A percentile compares a stretch with the other conserved stretches of the same genome.
Evolutionary conservation across 352 stramenopile genomes (phyloP).

Genomic region (Pythium sukuiense): DNA sequence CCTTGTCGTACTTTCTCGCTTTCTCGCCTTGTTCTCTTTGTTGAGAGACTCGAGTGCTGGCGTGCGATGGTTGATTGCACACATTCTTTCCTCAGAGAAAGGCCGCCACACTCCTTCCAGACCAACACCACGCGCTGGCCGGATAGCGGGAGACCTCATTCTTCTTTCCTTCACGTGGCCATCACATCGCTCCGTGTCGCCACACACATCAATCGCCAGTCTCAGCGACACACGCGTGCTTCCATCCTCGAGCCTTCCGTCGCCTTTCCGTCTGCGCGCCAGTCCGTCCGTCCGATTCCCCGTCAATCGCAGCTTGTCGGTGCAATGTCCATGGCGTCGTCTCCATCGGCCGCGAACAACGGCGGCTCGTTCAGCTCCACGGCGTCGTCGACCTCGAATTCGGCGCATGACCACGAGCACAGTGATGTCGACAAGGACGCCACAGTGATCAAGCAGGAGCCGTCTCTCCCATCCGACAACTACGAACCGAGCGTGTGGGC

Average conservation of each 20-base stretch:
- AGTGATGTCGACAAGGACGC: neutral
- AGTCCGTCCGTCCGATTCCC: neutral
- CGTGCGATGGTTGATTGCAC: neutral
- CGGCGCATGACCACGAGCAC: neutral
- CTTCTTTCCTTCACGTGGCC: neutral
- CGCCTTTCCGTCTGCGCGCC: neutral
- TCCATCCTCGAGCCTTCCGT: neutral
- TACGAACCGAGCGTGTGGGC: constrained; percentile 40
- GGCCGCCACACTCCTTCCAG: neutral
- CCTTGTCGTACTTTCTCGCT: constrained; percentile 15
- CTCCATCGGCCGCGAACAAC: constrained; percentile 9
- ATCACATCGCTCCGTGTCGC: constrained; percentile 4
- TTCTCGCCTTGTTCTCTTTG: neutral
- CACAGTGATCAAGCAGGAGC: constrained; percentile 20
- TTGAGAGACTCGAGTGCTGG: neutral
- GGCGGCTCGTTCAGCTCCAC: constrained; percentile 22
- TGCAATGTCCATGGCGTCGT: constrained; percentile 12
- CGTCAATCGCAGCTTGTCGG: constrained; percentile 2
- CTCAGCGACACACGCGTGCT: neutral
- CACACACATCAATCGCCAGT: constrained; percentile 3
- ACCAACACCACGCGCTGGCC: neutral
- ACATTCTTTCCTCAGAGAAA: neutral
- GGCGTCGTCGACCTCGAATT: constrained; percentile 15
- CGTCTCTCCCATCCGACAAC: neutral
- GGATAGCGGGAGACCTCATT: neutral